These are phyloP conservation scores for Microglena sp. DNA, from an alignment of 139 green algal genomes.

Conservation along the genomic window DNA sequence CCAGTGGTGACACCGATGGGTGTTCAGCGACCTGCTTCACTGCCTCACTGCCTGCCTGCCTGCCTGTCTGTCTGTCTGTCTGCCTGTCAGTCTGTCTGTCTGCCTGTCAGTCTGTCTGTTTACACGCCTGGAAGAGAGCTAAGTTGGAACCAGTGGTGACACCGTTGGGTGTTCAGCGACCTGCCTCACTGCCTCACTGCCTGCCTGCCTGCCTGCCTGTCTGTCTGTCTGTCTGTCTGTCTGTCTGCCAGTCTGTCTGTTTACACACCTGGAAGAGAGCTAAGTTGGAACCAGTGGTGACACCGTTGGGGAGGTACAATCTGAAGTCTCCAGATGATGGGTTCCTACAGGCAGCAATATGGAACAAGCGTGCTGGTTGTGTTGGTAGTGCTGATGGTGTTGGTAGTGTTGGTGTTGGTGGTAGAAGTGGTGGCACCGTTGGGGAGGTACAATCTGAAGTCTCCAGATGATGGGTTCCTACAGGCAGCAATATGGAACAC, in stretches of 20 bases:
- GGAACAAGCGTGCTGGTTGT: too few species aligned
- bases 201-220: too few species aligned
- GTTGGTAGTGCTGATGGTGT: too few species aligned
- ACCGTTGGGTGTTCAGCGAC: too few species aligned
- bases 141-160: constrained; percentile 38
- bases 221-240: too few species aligned
- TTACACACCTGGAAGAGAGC: constrained; percentile 20
- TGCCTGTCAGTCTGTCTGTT: neutral
- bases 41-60: too few species aligned
- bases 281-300: constrained; percentile 39
- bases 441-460: constrained; percentile 35
- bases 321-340: constrained; percentile 9
- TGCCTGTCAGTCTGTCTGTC: too few species aligned
- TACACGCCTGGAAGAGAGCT: constrained; percentile 6
- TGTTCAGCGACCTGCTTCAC: too few species aligned
- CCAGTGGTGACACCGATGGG: constrained; percentile 29
- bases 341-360: constrained; percentile 7
- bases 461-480: constrained; percentile 7
- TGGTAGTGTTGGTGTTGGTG: too few species aligned
- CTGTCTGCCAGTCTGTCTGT: too few species aligned
- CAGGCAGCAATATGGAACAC: neutral
- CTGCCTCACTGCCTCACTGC: too few species aligned
- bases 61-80: too few species aligned
- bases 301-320: constrained; percentile 42
- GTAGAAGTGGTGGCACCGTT: constrained; percentile 29